A percentile compares a stretch with the other conserved stretches of the same genome.
phyloP scores from a whole-genome alignment of 805 yeast genomes.

The Metschnikowia anglica region DNA sequence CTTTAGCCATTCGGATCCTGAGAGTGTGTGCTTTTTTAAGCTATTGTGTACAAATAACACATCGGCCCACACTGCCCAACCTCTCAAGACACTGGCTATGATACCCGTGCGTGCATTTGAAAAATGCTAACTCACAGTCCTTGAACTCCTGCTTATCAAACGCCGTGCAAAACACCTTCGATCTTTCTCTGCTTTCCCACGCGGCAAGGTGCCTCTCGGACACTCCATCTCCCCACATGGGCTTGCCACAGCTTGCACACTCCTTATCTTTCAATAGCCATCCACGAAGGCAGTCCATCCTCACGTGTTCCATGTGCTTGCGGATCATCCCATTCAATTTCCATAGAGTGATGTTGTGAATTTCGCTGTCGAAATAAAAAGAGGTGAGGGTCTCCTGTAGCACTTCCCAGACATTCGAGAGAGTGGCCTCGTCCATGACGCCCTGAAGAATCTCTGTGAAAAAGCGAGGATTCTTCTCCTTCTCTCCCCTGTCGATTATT shows the following conservation, averaged over 20 bases:
- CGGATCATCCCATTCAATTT: slow-evolving; percentile 59
- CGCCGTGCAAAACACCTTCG: slow-evolving; percentile 4
- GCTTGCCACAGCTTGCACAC: slow-evolving; percentile 77
- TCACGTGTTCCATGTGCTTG: slow-evolving; percentile 44
- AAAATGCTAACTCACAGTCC: slow-evolving; percentile 47
- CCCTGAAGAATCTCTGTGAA: slow-evolving; percentile 16
- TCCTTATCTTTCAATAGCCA: slow-evolving; percentile 51
- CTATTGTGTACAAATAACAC: slow-evolving; percentile 17
- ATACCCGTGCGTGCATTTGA: slow-evolving; percentile 67
- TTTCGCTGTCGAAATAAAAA: slow-evolving; percentile 60
- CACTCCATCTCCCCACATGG: slow-evolving; percentile 67
- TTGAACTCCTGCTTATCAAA: slow-evolving; percentile 13
- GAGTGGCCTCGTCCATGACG: slow-evolving; percentile 29
- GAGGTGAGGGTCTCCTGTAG: slow-evolving; percentile 64
- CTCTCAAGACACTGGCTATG: slow-evolving; percentile 56
- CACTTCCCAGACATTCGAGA: slow-evolving; percentile 59
- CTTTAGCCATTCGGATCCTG: neutral
- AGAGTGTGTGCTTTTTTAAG: neutral
- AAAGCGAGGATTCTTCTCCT: neutral
- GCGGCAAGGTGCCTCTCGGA: slow-evolving; percentile 45
- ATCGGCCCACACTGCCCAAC: slow-evolving; percentile 29
- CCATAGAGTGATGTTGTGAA: slow-evolving; percentile 49
- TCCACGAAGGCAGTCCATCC: slow-evolving; percentile 50
- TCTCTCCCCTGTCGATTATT: slow-evolving; percentile 28
- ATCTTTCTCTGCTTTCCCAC: slow-evolving; percentile 52